Base-by-base conservation (phyloP, 352 stramenopile genomes). In the Pythium brachiatum region DNA sequence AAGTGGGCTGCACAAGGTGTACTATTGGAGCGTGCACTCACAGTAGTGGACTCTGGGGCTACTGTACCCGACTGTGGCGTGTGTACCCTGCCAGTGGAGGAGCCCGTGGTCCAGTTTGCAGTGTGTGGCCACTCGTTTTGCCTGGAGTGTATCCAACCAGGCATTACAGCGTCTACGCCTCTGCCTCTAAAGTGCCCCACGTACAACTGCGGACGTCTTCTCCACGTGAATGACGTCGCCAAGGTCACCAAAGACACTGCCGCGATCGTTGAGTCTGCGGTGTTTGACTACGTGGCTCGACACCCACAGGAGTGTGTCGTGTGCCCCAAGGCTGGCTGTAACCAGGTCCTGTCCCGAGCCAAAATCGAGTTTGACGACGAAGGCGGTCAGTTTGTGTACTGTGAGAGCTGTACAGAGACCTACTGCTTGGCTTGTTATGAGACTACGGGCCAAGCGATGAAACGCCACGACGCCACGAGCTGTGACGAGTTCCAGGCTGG, bases 141-240 rank as follows among this genome's bases (percentile, higher is more conserved):
- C 13, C 43, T 51, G 16, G 43, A 51, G 43, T 51, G 43, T 31
- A 51, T 51, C 43, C 43, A 51, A 12, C 43, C 20, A 15, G 23
- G 20, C 2, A 18, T 51, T 20, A 27, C 20, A 4, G 9, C 23
- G 7, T 27, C 20, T 4, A 51, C 43, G 2, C 2, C 43, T 16
- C 43, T 51, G 43, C 43, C 20, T 11, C 43, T 51, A n/a, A 51
- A 51, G 20, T 51, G 43, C 29, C 43, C 43, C 7, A n/a, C 43
- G 20, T 46, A 46, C 38, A 18, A 31, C 21, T 51, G 43, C 21
- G 43, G 43, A 7, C 43, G 23, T 9, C 20, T 16, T n/a, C 20
- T 51, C n/a, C 43, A 51, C 43, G 23, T 51, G 20, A 4, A 51
- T 12, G 43, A 51, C 43, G 43, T 31, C 9, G 7, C 21, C 9